These are phyloP conservation scores for Pulveroboletus sp. DNA, from an alignment of 768 basidiomycete species.

Conservation along the genomic window DNA sequence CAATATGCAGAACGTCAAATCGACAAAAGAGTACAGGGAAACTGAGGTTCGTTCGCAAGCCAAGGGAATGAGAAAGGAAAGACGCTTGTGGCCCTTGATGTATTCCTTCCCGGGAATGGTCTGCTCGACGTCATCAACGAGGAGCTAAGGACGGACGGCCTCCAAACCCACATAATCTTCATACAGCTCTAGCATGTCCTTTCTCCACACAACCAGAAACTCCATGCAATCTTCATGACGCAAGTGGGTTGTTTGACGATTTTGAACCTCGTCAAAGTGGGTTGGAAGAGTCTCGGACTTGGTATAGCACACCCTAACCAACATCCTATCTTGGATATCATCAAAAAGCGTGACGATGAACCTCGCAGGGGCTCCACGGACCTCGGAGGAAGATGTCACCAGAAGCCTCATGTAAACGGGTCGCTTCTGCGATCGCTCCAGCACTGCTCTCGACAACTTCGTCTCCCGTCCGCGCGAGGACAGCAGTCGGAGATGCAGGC, in stretches of 20 bases:
- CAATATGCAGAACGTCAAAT: slow-evolving; percentile 75
- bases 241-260: slow-evolving; percentile 60
- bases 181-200: slow-evolving; percentile 76
- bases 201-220: slow-evolving; percentile 83
- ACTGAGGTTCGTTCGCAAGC: slow-evolving; percentile 56
- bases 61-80: slow-evolving; percentile 77
- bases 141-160: neutral
- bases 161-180: slow-evolving; percentile 67
- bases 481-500: slow-evolving; percentile 57
- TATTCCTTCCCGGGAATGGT: slow-evolving; percentile 64
- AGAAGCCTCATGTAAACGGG: slow-evolving; percentile 24
- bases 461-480: slow-evolving; percentile 57
- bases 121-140: slow-evolving; percentile 32
- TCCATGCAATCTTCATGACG: slow-evolving; percentile 71
- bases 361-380: slow-evolving; percentile 29
- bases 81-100: slow-evolving; percentile 66
- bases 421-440: slow-evolving; percentile 43
- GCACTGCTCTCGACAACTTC: slow-evolving; percentile 63
- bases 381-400: slow-evolving; percentile 74
- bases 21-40: slow-evolving; percentile 85
- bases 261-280: slow-evolving; percentile 62
- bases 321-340: slow-evolving; percentile 72
- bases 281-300: slow-evolving; percentile 45
- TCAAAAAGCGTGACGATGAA: slow-evolving; percentile 11
- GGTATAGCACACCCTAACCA: slow-evolving; percentile 70